Base-by-base conservation (phyloP, 2,329 filamentous ascomycete species). In the Fusarium vanettenii region DNA sequence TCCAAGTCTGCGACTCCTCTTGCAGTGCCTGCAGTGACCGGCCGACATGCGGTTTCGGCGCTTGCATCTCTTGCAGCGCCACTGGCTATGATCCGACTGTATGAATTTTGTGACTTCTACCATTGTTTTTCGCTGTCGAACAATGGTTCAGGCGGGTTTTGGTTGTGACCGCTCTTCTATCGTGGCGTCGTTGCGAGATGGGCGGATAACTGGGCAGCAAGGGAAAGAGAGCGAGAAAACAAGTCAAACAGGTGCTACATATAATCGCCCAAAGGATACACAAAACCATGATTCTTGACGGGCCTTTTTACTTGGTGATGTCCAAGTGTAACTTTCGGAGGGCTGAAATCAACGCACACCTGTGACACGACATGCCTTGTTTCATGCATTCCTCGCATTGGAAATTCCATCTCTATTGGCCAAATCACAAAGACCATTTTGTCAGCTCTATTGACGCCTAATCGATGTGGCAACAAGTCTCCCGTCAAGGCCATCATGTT, bases 281-380 rank as follows among this genome's bases (percentile, higher is more conserved):
- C 18, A 20, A 18, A 55, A 31, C 9, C 27, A 31, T 55, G 25
- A n/a, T 27, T 29, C 27, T 31, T 55, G 4, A 6, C 10, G 6
- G 18, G n/a, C 18, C 14, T 29, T 31, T n/a, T 29, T 14, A 7
- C 18, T 20, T 20, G 27, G 18, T 55, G 6, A 31, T n/a, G 48
- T 31, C 6, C 27, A 31, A 20, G 48, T 31, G 48, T 29, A 31
- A 55, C 18, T 55, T 55, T 55, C 18, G 18, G 18, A 55, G 48
- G 48, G 48, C 48, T 52, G 48, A 52, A 52, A 55, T 55, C 10
- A n/a, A n/a, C 10, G 18, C 48, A 31, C 18, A n/a, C 27, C 48
- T 31, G 48, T 31, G 27, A 31, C 27, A 55, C 48, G 48, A 31
- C 48, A 55, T 55, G 48, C 48, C 48, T 55, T 31, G 48, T 31